phyloP scores from a whole-genome alignment of 2,329 filamentous ascomycete species.

The Alternaria sp. region DNA sequence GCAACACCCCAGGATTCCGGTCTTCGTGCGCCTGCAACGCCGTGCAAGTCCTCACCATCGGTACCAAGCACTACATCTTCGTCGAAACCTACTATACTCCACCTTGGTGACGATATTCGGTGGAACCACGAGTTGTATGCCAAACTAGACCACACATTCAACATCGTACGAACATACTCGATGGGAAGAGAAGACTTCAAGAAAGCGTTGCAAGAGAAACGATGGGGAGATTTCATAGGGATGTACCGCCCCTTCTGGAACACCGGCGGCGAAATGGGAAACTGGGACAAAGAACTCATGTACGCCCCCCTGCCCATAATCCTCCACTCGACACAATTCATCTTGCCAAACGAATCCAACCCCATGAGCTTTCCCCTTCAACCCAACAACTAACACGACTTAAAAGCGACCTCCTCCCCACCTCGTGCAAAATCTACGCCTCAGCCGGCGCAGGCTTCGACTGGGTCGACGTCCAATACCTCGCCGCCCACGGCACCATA shows the following conservation, averaged over 20 bases:
- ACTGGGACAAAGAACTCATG: conserved; percentile 68
- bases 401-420: conserved; percentile 54
- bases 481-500: conserved; percentile 70
- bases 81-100: conserved; percentile 52
- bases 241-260: conserved; percentile 70
- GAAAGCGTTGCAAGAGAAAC: conserved; percentile 47
- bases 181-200: conserved; percentile 54
- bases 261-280: conserved; percentile 71
- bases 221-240: conserved; percentile 56
- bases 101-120: conserved; percentile 56
- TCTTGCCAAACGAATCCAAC: no score
- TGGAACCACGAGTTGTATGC: conserved; percentile 57
- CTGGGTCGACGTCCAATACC: conserved; percentile 67
- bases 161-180: conserved; percentile 52
- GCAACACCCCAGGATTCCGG: conserved; percentile 41
- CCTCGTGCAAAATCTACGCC: conserved; percentile 64
- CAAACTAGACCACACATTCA: conserved; percentile 49
- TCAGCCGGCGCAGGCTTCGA: conserved; percentile 70
- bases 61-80: conserved; percentile 1
- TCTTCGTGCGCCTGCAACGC: conserved; percentile 23
- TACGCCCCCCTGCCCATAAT: conserved; percentile 16
- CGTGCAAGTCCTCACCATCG: background rate
- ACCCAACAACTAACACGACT: background rate
- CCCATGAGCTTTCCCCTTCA: no score
- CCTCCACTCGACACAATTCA: background rate